A percentile compares a stretch with the other conserved stretches of the same genome.
Conservation (phyloP, 176 grass and related monocot genomes). For the Hordeum vulgare region MorexV3_pseudomolecules_assembly NC_058521.1:488823560-488824059, state of each 20-base stretch:
- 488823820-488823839: background rate
- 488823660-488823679: background rate
- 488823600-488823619: background rate
- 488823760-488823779: background rate
- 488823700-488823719: background rate
- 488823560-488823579: background rate
- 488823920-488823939: no score
- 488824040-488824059: background rate
- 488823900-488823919: no score
- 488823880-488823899: no score
- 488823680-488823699: background rate
- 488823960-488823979: no score
- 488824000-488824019: background rate
- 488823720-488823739: background rate
- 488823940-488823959: no score
- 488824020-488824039: background rate
- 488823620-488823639: background rate
- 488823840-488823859: no score
- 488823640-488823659: background rate
- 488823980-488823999: conserved; percentile 1
- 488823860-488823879: no score
- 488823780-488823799: background rate
- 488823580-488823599: background rate
- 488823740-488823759: background rate
- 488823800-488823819: background rate